These are phyloP conservation scores for Crucihimalaya himalaica DNA, from an alignment of 345 rosid genomes.

Conservation along the genomic window DNA sequence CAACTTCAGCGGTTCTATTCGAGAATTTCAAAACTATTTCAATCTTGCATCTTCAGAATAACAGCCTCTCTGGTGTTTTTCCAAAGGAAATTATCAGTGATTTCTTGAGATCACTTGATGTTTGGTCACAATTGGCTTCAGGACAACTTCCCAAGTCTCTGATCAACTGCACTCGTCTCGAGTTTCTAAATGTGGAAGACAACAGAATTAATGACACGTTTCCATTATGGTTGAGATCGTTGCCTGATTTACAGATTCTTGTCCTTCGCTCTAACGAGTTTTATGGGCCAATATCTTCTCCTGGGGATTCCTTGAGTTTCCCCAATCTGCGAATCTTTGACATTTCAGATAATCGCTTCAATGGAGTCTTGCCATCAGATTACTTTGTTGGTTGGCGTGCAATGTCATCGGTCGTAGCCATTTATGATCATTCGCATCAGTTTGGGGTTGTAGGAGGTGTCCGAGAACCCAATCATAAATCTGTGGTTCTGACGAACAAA, in stretches of 20 bases:
- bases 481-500: background rate
- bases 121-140: conserved; percentile 29
- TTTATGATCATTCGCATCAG: rapidly evolving
- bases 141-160: conserved; percentile 47
- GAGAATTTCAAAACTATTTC: background rate
- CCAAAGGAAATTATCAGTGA: background rate
- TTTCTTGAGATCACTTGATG: conserved; percentile 6
- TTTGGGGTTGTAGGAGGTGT: too few relatives aligned
- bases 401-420: conserved; percentile 14
- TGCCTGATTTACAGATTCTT: conserved; percentile 45
- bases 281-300: conserved; percentile 42
- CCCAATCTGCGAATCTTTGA: conserved; percentile 51
- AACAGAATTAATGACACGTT: conserved; percentile 43
- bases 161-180: conserved; percentile 37
- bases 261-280: conserved; percentile 52
- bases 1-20: conserved; percentile 38
- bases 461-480: background rate
- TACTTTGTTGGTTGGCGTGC: conserved; percentile 29
- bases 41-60: conserved; percentile 23
- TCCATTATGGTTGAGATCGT: conserved; percentile 44
- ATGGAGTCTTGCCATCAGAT: conserved; percentile 12
- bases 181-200: conserved; percentile 49
- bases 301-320: background rate
- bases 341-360: conserved; percentile 43
- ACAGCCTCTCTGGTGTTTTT: conserved; percentile 28